A percentile compares a stretch with the other conserved stretches of the same genome.
phyloP scores from a whole-genome alignment of 192 early-diverging fungal species.

The Podila clonocystis region DNA sequence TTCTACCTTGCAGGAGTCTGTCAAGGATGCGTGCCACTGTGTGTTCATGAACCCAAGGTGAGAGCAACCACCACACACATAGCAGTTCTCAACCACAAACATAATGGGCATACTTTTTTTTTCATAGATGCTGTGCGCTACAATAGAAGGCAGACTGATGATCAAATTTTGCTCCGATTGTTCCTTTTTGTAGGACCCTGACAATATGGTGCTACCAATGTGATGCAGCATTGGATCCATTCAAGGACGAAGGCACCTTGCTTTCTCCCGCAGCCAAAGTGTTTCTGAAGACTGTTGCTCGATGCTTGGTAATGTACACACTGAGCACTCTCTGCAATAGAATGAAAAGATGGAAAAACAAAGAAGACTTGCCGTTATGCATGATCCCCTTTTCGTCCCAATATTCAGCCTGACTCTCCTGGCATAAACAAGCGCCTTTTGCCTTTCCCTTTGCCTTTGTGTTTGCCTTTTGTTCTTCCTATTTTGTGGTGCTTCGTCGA shows the following conservation, averaged over 20 bases:
- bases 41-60: conserved; percentile 53
- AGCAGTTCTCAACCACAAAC: background rate
- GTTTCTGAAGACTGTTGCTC: conserved; percentile 48
- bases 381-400: conserved; percentile 2
- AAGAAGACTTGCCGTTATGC: background rate
- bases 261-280: conserved; percentile 26
- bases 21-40: conserved; percentile 51
- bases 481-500: background rate
- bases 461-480: conserved; percentile 13
- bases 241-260: conserved; percentile 10
- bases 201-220: conserved; percentile 52
- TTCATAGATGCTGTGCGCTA: background rate
- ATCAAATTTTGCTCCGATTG: background rate
- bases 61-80: background rate
- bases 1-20: conserved; percentile 26
- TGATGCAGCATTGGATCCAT: conserved; percentile 49
- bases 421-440: background rate
- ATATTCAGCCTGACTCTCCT: background rate
- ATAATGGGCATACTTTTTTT: background rate
- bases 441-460: background rate
- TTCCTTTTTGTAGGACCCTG: conserved; percentile 19
- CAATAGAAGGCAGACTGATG: background rate
- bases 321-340: background rate
- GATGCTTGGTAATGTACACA: conserved; percentile 41
- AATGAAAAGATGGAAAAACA: background rate